Conservation (phyloP, 1,139 yeast species). For the Zygosaccharomyces sapae region DNA sequence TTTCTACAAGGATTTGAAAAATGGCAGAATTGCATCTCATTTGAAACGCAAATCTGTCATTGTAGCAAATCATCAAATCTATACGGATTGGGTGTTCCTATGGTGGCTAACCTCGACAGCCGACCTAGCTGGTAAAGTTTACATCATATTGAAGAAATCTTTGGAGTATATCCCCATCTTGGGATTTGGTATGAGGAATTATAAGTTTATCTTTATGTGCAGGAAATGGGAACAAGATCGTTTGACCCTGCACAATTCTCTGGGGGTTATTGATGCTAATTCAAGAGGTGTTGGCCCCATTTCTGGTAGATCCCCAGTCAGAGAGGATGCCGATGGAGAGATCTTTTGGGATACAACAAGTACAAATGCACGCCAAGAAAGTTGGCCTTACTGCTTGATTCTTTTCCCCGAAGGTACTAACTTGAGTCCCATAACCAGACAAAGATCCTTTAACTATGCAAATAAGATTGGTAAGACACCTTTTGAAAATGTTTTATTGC, state of each 20-base stretch:
- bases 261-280: constrained; percentile 52
- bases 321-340: constrained; percentile 25
- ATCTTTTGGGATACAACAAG: constrained; percentile 27
- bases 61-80: constrained; percentile 78
- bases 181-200: constrained; percentile 85
- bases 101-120: constrained; percentile 86
- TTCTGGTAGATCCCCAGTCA: constrained; percentile 40
- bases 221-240: constrained; percentile 84
- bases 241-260: constrained; percentile 50
- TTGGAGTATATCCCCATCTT: constrained; percentile 67
- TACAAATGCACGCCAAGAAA: constrained; percentile 35
- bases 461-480: constrained; percentile 44
- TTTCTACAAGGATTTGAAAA: constrained; percentile 21
- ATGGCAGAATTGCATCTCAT: constrained; percentile 25
- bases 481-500: constrained; percentile 66
- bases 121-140: constrained; percentile 55
- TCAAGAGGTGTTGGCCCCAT: constrained; percentile 48
- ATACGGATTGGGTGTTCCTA: constrained; percentile 87
- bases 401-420: constrained; percentile 96
- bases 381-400: constrained; percentile 52
- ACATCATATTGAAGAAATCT: constrained; percentile 76
- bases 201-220: constrained; percentile 66
- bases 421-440: constrained; percentile 60
- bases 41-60: constrained; percentile 27
- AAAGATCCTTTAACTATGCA: constrained; percentile 55